Conservation (phyloP, 192 early-diverging fungal species). For the Coemansia sp. region DNA sequence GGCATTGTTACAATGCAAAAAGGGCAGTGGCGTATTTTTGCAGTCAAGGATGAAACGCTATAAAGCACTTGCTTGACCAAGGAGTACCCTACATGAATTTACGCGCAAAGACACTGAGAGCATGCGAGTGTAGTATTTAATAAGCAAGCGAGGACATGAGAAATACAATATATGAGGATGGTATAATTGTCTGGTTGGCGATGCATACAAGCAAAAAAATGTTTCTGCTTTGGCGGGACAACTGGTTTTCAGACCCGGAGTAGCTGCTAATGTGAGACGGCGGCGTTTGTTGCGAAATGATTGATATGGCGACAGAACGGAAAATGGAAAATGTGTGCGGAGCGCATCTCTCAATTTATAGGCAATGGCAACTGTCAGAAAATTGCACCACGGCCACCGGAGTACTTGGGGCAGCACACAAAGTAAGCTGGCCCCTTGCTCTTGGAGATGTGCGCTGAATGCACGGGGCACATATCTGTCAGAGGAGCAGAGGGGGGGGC, state of each 20-base stretch:
- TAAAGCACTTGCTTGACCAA: not conserved
- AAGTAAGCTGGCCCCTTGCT: not conserved
- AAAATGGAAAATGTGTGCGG: not conserved
- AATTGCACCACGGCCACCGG: not conserved
- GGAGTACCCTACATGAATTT: not conserved
- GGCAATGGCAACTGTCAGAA: not conserved
- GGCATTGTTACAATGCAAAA: not conserved
- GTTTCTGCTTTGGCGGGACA: not conserved
- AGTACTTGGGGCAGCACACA: not conserved
- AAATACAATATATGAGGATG: not conserved
- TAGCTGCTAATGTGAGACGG: not conserved
- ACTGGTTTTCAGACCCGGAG: not conserved
- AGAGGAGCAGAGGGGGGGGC: not conserved
- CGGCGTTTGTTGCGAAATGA: not conserved
- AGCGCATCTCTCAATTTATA: not conserved
- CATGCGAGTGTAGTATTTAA: not conserved
- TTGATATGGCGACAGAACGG: no score
- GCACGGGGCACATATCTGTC: not conserved
- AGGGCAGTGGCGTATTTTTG: not conserved
- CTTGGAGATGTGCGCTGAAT: not conserved
- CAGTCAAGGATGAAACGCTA: not conserved
- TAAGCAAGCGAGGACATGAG: not conserved
- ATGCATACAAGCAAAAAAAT: conserved; percentile 1
- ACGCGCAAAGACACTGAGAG: no score
- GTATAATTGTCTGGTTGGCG: not conserved